These are phyloP conservation scores for Yarrowia divulgata DNA, from an alignment of 805 yeast genomes.

Conservation along the genomic window DNA sequence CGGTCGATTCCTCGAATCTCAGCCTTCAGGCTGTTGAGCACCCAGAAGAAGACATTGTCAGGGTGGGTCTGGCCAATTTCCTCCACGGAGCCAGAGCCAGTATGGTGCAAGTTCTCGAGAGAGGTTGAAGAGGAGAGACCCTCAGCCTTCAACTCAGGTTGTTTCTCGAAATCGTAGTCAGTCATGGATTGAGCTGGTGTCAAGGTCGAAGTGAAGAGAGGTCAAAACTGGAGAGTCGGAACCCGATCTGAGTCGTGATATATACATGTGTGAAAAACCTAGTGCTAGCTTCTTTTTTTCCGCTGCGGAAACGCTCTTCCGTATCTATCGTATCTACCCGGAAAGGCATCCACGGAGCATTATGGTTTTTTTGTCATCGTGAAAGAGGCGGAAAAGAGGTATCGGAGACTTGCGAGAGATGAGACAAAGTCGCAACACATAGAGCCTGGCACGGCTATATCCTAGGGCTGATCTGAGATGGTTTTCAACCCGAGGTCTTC, in stretches of 20 bases:
- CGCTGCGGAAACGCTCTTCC: slow-evolving; percentile 1
- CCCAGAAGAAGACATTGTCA: slow-evolving; percentile 16
- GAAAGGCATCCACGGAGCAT: slow-evolving; percentile 5
- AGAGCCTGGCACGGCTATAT: too few relatives aligned
- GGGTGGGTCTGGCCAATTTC: slow-evolving; percentile 39
- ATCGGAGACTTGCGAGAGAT: too few relatives aligned
- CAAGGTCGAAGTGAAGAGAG: slow-evolving; percentile 33
- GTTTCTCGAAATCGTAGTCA: slow-evolving; percentile 41
- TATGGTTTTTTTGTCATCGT: background rate
- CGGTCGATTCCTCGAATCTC: slow-evolving; percentile 83
- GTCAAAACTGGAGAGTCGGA: slow-evolving; percentile 19
- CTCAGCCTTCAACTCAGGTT: slow-evolving; percentile 27
- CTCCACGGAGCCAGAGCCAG: background rate
- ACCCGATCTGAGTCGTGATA: slow-evolving; percentile 25
- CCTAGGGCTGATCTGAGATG: too few relatives aligned
- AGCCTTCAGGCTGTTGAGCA: slow-evolving; percentile 44
- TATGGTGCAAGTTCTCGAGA: slow-evolving; percentile 9
- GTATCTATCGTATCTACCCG: slow-evolving; percentile 15
- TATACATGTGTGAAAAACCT: slow-evolving; percentile 10
- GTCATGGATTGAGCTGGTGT: slow-evolving; percentile 28
- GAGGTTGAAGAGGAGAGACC: slow-evolving; percentile 30
- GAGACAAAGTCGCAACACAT: too few relatives aligned
- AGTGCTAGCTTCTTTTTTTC: slow-evolving; percentile 4
- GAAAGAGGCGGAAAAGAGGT: too few relatives aligned
- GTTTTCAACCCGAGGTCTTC: too few relatives aligned